These are phyloP conservation scores for Blastomyces gilchristii DNA, from an alignment of 2,329 filamentous ascomycete genomes.

Conservation along the genomic window DNA sequence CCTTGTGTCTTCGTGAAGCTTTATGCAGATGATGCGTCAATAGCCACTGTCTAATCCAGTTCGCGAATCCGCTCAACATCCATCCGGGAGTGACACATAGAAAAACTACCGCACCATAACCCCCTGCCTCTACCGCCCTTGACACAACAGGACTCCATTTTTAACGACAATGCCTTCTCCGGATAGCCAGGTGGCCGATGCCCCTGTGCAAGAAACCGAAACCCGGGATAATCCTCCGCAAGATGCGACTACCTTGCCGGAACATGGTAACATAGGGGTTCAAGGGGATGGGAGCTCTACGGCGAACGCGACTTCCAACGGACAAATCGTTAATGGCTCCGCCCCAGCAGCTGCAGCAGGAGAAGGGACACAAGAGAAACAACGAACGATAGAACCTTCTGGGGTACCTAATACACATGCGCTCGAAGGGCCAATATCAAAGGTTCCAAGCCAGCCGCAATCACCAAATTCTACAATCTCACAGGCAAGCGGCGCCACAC, in stretches of 20 bases:
- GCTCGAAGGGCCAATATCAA: slow-evolving; percentile 22
- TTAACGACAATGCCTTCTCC: slow-evolving; percentile 28
- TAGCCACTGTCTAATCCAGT: background rate
- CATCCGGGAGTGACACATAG: background rate
- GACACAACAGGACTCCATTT: background rate
- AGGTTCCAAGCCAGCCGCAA: slow-evolving; percentile 23
- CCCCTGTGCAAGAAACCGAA: slow-evolving; percentile 25
- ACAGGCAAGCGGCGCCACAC: slow-evolving; percentile 40
- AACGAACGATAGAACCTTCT: background rate
- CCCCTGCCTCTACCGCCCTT: background rate
- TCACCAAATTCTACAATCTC: slow-evolving; percentile 23
- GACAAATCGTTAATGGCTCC: slow-evolving; percentile 3
- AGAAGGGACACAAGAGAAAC: slow-evolving; percentile 35
- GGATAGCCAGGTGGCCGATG: slow-evolving; percentile 24
- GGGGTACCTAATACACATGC: background rate
- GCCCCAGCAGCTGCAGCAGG: slow-evolving; percentile 34
- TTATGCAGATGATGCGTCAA: background rate
- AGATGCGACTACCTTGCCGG: background rate
- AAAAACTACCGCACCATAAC: background rate
- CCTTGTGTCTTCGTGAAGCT: background rate
- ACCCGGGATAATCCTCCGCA: background rate
- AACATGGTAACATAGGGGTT: background rate
- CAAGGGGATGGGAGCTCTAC: too few species aligned
- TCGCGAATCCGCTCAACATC: background rate
- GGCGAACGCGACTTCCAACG: slow-evolving; percentile 1